Base-by-base conservation (phyloP, 306 rosid species). In the Prunus campanulata region DNA sequence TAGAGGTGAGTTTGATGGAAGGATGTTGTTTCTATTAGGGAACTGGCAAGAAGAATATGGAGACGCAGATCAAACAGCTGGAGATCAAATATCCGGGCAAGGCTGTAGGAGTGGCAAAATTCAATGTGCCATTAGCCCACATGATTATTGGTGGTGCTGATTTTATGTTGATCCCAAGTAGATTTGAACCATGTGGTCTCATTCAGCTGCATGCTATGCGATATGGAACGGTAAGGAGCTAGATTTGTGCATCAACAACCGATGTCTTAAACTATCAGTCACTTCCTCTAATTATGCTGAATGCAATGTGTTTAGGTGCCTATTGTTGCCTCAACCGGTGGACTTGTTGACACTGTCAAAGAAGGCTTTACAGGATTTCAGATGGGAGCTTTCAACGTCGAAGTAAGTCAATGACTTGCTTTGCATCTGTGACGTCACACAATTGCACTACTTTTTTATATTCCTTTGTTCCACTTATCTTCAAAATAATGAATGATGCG, bases 141-240 rank as follows among this genome's bases (percentile, higher is more conserved):
- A 72, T 83, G 83, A 83, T 83, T 25, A 66, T 80, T 52, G 87
- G 77, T 57, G 89, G 83, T 7, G 77, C 87, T 56, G 87, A 86
- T 74, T 83, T 74, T 50, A 70, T 86, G 72, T 54, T 83, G 46
- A 59, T 86, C 60, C 89, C 89, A 14, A 86, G 89, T 68, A 83
- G 89, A 77, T 86, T 86, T 50, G 89, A 86, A 67, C 89, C 89
- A 4, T 86, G 89, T 64, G 89, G 87, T 32, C 89, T 86, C 61
- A 86, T 86, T 69, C 89, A 86, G 80, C 66, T 86, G 74, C 89
- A 86, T 55, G 89, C 89, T 11, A 86, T 86, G 89, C 74, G 87
- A 83, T 83, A 74, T 29, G 89, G 85, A 77, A 80, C 89, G 10
- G 89, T 86, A 80, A 80, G 87, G 69, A 78, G 44, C 71, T 71